phyloP scores from a whole-genome alignment of 2,329 filamentous ascomycete genomes.

The Aspergillus ibericus region DNA sequence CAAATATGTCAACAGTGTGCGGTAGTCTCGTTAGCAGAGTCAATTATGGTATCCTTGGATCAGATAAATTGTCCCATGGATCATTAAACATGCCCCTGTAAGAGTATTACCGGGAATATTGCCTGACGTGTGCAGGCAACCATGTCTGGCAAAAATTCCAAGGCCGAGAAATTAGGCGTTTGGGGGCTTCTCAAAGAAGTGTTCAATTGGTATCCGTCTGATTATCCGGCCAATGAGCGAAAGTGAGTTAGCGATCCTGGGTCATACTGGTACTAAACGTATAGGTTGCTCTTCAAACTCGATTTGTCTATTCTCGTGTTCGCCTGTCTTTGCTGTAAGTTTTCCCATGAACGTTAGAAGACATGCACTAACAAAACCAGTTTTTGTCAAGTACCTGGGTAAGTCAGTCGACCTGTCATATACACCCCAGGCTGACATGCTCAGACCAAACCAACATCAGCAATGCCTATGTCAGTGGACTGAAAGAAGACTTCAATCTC shows the following conservation, averaged over 20 bases:
- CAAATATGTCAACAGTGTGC: slow-evolving; percentile 5
- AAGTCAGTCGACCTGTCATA: background rate
- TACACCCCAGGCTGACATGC: background rate
- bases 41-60: background rate
- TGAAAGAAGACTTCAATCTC: slow-evolving; percentile 34
- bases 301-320: slow-evolving; percentile 34
- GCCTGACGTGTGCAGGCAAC: background rate
- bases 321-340: slow-evolving; percentile 34
- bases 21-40: no score
- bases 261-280: background rate
- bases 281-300: slow-evolving; percentile 32
- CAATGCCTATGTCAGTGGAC: slow-evolving; percentile 36
- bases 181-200: slow-evolving; percentile 30
- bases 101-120: background rate
- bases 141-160: slow-evolving; percentile 19
- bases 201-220: slow-evolving; percentile 36
- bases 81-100: background rate
- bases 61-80: background rate
- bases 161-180: slow-evolving; percentile 8
- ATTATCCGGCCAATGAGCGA: slow-evolving; percentile 30
- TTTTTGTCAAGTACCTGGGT: slow-evolving; percentile 32
- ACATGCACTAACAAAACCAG: slow-evolving; percentile 13
- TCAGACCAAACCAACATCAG: slow-evolving; percentile 34
- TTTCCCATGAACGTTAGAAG: no score
- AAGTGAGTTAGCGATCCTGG: slow-evolving; percentile 18